Conservation (phyloP, 1,284 basidiomycete genomes). For the Cryptococcus sp. region DNA sequence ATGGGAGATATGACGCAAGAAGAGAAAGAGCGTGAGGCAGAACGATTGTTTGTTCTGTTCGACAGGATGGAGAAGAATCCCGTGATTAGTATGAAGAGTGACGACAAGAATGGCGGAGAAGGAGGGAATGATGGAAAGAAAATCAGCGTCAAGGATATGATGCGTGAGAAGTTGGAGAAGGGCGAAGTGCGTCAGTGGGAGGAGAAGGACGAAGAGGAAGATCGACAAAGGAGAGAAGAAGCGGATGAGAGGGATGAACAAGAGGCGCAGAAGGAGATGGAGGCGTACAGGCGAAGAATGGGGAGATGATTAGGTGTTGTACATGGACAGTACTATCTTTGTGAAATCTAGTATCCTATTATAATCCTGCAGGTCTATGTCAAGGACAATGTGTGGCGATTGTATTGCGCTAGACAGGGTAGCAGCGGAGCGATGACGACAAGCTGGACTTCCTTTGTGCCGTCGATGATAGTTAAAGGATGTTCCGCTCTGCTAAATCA, state of each 20-base stretch:
- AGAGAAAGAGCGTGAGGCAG: constrained; percentile 87
- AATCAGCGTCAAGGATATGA: constrained; percentile 33
- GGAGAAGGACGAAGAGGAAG: constrained; percentile 26
- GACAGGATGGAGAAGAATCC: constrained; percentile 74
- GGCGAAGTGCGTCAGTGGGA: constrained; percentile 27
- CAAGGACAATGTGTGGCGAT: no score
- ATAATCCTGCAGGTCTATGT: no score
- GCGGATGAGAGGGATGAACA: constrained; percentile 45
- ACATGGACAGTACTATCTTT: no score
- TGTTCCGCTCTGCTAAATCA: no score
- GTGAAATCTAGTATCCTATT: no score
- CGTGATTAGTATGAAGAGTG: constrained; percentile 44
- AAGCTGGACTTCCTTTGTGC: no score
- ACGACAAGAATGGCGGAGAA: constrained; percentile 65
- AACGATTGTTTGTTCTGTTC: constrained; percentile 84
- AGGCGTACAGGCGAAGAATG: constrained; percentile 39
- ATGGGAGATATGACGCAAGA: constrained; percentile 76
- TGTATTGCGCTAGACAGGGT: no score
- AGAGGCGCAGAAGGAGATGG: constrained; percentile 44
- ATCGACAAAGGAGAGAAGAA: constrained; percentile 17
- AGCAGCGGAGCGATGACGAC: no score
- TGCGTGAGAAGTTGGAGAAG: constrained; percentile 33
- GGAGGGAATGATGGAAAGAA: constrained; percentile 30
- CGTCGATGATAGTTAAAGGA: no score
- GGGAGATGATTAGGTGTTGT: constrained; percentile 7